These are phyloP conservation scores for Leishmania martiniquensis DNA, from an alignment of 208 protist species.

Conservation along the genomic window DNA sequence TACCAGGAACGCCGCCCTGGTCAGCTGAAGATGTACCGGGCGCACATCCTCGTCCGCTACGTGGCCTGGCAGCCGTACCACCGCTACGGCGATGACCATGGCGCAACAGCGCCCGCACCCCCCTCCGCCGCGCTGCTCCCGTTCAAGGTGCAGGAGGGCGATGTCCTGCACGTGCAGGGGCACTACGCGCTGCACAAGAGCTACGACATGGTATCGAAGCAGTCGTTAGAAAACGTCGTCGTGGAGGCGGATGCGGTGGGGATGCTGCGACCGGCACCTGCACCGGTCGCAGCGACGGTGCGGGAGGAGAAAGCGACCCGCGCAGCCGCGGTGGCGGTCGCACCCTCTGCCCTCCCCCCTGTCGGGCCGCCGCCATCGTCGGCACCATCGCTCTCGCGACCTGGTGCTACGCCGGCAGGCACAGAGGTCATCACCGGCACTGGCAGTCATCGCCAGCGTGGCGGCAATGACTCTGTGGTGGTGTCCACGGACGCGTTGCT, in stretches of 20 bases:
- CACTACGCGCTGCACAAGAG: constrained; percentile 70
- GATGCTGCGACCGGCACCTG: constrained; percentile 31
- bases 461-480: neutral
- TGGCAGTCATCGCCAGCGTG: no score
- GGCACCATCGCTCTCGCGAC: neutral
- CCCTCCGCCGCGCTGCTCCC: neutral
- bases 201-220: constrained; percentile 80
- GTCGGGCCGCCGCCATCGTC: no score
- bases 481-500: neutral
- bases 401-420: neutral
- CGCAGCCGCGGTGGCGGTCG: neutral
- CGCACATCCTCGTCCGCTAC: constrained; percentile 51
- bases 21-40: constrained; percentile 63
- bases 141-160: constrained; percentile 45
- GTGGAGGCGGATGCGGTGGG: constrained; percentile 69
- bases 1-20: constrained; percentile 60
- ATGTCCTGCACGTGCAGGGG: constrained; percentile 64
- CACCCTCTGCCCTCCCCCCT: no score
- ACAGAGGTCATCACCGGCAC: neutral
- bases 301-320: neutral
- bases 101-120: neutral
- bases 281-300: neutral
- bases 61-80: constrained; percentile 28
- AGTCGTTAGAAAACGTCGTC: constrained; percentile 65
- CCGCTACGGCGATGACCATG: neutral